Conservation (phyloP, 1,284 basidiomycete species). For the Mrakiaceae sp. region DNA sequence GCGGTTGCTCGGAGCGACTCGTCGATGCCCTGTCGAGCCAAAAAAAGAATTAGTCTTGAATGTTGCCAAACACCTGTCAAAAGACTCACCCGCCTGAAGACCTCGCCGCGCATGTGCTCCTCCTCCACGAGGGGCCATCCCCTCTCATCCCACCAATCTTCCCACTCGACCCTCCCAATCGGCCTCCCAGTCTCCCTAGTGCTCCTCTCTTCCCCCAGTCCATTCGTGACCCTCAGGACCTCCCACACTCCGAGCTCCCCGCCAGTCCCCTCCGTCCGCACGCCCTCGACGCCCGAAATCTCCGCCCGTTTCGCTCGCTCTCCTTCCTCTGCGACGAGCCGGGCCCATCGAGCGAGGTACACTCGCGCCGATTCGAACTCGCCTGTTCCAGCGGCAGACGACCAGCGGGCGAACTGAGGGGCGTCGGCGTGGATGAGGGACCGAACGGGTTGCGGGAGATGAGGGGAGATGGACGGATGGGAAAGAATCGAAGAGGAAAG, state of each 20-base stretch:
- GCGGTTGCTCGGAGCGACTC: constrained; percentile 51
- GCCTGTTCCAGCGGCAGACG: constrained; percentile 45
- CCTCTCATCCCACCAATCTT: constrained; percentile 52
- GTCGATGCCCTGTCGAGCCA: constrained; percentile 41
- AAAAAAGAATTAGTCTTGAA: neutral
- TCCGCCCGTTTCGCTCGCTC: constrained; percentile 71
- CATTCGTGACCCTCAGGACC: constrained; percentile 43
- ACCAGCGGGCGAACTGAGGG: constrained; percentile 7
- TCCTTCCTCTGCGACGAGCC: constrained; percentile 84
- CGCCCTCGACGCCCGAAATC: constrained; percentile 27
- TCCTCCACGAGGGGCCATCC: constrained; percentile 53
- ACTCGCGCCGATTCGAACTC: constrained; percentile 93
- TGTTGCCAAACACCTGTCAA: neutral
- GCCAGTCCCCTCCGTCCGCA: constrained; percentile 16
- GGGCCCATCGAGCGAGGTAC: constrained; percentile 92
- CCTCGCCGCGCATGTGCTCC: constrained; percentile 58
- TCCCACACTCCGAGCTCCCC: constrained; percentile 73
- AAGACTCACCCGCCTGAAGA: constrained; percentile 49
- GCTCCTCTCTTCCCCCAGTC: constrained; percentile 27
- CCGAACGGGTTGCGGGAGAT: constrained; percentile 79
- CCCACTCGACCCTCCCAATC: constrained; percentile 56
- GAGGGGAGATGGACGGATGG: constrained; percentile 86
- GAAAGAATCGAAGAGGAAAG: constrained; percentile 84
- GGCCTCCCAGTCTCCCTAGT: constrained; percentile 43
- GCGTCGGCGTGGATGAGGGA: constrained; percentile 66